phyloP scores from a whole-genome alignment of 2,329 filamentous ascomycete genomes.

The Hypoxylon sp. region DNA sequence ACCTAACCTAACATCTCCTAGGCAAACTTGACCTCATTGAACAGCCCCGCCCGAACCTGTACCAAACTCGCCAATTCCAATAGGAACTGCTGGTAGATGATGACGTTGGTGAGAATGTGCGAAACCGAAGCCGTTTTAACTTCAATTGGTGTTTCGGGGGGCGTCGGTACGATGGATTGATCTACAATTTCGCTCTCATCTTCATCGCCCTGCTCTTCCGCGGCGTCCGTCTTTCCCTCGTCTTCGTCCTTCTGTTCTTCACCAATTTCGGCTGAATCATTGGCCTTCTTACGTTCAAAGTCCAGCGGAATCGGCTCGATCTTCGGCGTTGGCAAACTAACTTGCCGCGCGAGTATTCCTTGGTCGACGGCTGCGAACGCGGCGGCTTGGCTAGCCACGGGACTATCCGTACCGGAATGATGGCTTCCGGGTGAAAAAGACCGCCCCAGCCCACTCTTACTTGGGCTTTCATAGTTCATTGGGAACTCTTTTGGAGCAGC shows the following conservation, averaged over 20 bases:
- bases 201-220: constrained; percentile 39
- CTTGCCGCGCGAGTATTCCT: constrained; percentile 69
- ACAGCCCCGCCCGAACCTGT: constrained; percentile 80
- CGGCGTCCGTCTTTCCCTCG: constrained; percentile 46
- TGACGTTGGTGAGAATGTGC: constrained; percentile 83
- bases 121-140: constrained; percentile 75
- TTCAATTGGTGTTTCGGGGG: constrained; percentile 44
- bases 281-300: constrained; percentile 55
- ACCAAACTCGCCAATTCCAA: constrained; percentile 82
- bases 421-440: constrained; percentile 61
- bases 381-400: constrained; percentile 67
- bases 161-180: constrained; percentile 46
- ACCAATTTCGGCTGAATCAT: constrained; percentile 41
- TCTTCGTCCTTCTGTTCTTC: constrained; percentile 50
- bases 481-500: constrained; percentile 62
- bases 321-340: constrained; percentile 63
- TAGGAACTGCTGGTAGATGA: constrained; percentile 84
- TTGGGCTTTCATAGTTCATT: constrained; percentile 56
- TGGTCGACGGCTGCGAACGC: constrained; percentile 76
- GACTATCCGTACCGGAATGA: constrained; percentile 51
- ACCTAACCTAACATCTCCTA: constrained; percentile 45
- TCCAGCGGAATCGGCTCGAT: constrained; percentile 65
- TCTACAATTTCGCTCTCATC: constrained; percentile 48
- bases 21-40: constrained; percentile 80
- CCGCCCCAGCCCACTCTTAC: constrained; percentile 53